A percentile compares a stretch with the other conserved stretches of the same genome.
These are phyloP conservation scores for Orbilia oligospora DNA, from an alignment of 2,329 filamentous ascomycete species.

Conservation along the genomic window DNA sequence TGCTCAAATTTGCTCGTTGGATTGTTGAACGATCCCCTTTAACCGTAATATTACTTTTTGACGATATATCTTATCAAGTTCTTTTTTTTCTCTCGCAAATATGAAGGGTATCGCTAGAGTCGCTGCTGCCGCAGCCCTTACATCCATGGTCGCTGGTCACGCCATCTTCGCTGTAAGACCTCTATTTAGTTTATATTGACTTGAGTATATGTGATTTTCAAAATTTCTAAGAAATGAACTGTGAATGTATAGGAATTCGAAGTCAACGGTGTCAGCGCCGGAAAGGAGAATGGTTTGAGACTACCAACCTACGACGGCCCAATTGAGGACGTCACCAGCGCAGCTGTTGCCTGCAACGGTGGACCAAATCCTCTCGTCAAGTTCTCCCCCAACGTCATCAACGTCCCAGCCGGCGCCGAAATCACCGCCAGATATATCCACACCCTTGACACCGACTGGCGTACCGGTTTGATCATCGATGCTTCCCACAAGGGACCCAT, in stretches of 20 bases:
- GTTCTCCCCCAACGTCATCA: constrained; percentile 67
- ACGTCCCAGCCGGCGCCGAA: constrained; percentile 70
- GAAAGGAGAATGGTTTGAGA: constrained; percentile 52
- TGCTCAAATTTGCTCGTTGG: constrained; percentile 45
- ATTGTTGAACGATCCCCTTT: constrained; percentile 34
- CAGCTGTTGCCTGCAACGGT: constrained; percentile 69
- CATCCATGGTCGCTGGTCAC: constrained; percentile 52
- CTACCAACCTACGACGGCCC: constrained; percentile 67
- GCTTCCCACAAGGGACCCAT: constrained; percentile 71
- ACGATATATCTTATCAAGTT: constrained; percentile 13
- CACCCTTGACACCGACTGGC: constrained; percentile 69
- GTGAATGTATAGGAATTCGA: constrained; percentile 51
- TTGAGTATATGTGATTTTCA: no score
- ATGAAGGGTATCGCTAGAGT: constrained; percentile 46
- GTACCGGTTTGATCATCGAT: constrained; percentile 69
- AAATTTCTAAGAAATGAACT: neutral
- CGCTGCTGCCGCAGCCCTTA: constrained; percentile 45
- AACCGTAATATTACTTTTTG: constrained; percentile 38
- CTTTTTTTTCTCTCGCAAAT: constrained; percentile 15
- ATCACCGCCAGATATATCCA: constrained; percentile 72
- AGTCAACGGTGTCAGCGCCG: constrained; percentile 59
- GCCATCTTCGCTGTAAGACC: constrained; percentile 54
- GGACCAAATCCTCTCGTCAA: constrained; percentile 65
- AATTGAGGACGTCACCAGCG: constrained; percentile 64
- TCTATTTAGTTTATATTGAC: no score